Evolutionary conservation across 768 basidiomycete genomes (phyloP), one percentile per base, ranked within the genome.

Genomic region (Favolaschia claudopus): DNA sequence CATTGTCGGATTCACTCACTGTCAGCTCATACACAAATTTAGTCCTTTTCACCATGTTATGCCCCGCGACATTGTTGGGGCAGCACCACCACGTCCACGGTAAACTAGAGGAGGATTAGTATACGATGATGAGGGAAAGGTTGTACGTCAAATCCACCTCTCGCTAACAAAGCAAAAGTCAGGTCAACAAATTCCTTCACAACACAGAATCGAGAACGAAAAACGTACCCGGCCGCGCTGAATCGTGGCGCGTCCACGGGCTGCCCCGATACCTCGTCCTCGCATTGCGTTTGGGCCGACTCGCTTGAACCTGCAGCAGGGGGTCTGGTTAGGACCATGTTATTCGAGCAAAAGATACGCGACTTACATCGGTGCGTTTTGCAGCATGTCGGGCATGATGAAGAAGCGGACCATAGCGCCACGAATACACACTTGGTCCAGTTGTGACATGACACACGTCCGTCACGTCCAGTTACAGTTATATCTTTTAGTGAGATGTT

Each of bases 361-460:
- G 47, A 79, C 92, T 72, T 70, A 95, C 96, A 99, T 99, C 20
- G 96, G 96, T 9, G 96, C 96, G 73, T 98, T 98, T 72, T 97
- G 92, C 65, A 99, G 81, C 92, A 99, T 97, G 76, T 99, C 96
- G 48, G 96, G 96, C 15, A 99, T 96, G 74, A 98, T 98, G 78
- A 98, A 96, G 81, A 96, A 98, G 64, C 96, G 84, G 64, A 97
- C 82, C 92, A 97, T 96, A 73, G 94, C 95, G 58, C 96, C 96
- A 67, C 96, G 84, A 67, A 99, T 99, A 77, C 99, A 99, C 25
- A 97, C 96, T 75, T 97, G 96, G 79, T 98, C 96, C 47, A 99
- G 83, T 73, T 99, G 96, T 10, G 96, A 96, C 22, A 99, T n/a
- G n/a, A n/a, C n/a, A n/a, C 94, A 67, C 96, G 93, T 24, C 96